These are phyloP conservation scores for Asclepias syriaca DNA, from an alignment of 257 asterid species.

Conservation along the genomic window DNA sequence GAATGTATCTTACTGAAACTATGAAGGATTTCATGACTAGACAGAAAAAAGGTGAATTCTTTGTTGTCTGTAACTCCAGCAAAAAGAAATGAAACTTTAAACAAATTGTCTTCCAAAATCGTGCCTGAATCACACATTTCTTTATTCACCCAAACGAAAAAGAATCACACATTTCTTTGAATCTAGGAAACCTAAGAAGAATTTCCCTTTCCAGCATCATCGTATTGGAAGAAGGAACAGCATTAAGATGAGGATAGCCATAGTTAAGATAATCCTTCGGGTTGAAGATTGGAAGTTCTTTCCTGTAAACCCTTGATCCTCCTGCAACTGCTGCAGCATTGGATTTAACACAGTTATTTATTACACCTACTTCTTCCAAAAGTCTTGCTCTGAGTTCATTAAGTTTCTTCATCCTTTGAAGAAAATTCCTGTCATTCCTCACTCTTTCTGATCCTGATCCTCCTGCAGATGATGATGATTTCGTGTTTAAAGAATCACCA, in stretches of 20 bases:
- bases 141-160: no score
- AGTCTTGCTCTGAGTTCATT: constrained; percentile 44
- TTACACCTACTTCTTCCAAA: constrained; percentile 43
- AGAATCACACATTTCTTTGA: constrained; percentile 6
- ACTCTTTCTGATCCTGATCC: constrained; percentile 17
- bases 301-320: constrained; percentile 12
- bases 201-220: constrained; percentile 15
- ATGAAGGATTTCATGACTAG: no score
- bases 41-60: background rate
- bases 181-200: background rate
- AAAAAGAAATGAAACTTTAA: background rate
- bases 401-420: constrained; percentile 33
- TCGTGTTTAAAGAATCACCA: background rate
- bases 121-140: constrained; percentile 1
- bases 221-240: constrained; percentile 18
- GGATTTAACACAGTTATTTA: constrained; percentile 46
- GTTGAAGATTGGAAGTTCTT: constrained; percentile 48
- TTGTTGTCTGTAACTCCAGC: background rate
- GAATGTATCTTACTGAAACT: no score
- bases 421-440: constrained; percentile 14
- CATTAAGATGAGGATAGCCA: constrained; percentile 38
- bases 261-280: constrained; percentile 46
- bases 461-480: no score
- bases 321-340: constrained; percentile 24
- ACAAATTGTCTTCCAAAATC: background rate